These are phyloP conservation scores for Corchorus capsularis DNA, from an alignment of 345 rosid species.

Conservation along the genomic window DNA sequence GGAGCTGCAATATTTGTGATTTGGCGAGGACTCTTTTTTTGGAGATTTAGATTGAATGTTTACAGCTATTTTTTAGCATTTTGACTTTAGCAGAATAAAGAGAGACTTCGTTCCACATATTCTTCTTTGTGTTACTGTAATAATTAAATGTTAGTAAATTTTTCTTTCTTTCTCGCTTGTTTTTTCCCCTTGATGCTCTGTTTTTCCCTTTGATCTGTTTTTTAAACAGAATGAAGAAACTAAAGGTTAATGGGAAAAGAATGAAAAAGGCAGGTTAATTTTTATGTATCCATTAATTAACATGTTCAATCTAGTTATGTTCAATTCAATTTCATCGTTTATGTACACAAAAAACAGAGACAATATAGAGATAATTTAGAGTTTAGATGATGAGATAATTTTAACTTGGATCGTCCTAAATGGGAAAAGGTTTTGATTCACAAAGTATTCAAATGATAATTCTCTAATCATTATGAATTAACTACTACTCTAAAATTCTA, in stretches of 20 bases:
- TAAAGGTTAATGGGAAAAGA: neutral
- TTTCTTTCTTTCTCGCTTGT: neutral
- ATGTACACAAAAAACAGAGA: neutral
- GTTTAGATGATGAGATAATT: neutral
- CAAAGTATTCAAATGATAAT: neutral
- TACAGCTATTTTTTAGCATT: constrained; percentile 34
- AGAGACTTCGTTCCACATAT: constrained; percentile 12
- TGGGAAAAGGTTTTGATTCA: neutral
- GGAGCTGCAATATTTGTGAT: constrained; percentile 35
- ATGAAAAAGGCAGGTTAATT: neutral
- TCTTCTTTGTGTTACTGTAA: constrained; percentile 15
- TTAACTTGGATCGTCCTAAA: neutral
- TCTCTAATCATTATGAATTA: neutral
- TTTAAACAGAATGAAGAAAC: neutral
- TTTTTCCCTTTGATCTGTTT: neutral
- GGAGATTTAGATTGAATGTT: constrained; percentile 24
- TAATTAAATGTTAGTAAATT: neutral
- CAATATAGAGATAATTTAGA: neutral
- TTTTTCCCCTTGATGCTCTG: neutral
- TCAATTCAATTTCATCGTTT: too few species aligned
- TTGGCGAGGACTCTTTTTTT: constrained; percentile 18
- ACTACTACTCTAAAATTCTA: neutral
- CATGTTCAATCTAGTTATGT: neutral
- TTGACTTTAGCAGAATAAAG: constrained; percentile 35
- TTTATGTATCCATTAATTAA: too few species aligned